These are phyloP conservation scores for Phialophora verrucosa DNA, from an alignment of 2,329 filamentous ascomycete species.

Conservation along the genomic window DNA sequence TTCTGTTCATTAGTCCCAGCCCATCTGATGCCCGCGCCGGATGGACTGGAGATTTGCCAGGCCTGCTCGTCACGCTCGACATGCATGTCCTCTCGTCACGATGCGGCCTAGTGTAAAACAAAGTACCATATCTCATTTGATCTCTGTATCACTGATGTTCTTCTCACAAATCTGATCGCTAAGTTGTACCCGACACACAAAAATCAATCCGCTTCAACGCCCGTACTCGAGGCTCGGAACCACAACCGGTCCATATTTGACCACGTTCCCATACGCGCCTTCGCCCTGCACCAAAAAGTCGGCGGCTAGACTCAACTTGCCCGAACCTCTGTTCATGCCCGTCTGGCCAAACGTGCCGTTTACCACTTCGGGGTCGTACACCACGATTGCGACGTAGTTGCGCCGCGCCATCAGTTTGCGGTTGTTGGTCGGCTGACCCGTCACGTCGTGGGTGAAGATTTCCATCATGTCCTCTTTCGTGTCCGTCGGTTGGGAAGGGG, in stretches of 20 bases:
- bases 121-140: constrained; percentile 6
- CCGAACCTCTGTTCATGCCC: constrained; percentile 49
- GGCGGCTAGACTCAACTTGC: constrained; percentile 82
- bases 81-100: neutral
- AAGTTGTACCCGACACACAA: neutral
- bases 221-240: constrained; percentile 84
- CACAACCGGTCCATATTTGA: constrained; percentile 97
- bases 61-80: too few species aligned
- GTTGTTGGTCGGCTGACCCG: constrained; percentile 78
- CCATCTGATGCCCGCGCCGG: neutral
- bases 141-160: neutral
- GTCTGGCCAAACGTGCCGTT: constrained; percentile 53
- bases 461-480: constrained; percentile 99
- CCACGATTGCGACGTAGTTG: constrained; percentile 93
- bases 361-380: constrained; percentile 85
- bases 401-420: constrained; percentile 91
- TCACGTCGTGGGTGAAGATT: constrained; percentile 94
- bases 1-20: neutral
- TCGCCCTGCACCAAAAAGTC: constrained; percentile 87
- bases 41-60: too few species aligned
- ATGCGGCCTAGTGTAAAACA: neutral
- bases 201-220: constrained; percentile 50
- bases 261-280: constrained; percentile 64
- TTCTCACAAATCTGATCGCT: neutral
- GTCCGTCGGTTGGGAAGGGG: constrained; percentile 73